These are phyloP conservation scores for Magnolia sinica DNA, from an alignment of 164 flowering plant species.

Conservation along the genomic window DNA sequence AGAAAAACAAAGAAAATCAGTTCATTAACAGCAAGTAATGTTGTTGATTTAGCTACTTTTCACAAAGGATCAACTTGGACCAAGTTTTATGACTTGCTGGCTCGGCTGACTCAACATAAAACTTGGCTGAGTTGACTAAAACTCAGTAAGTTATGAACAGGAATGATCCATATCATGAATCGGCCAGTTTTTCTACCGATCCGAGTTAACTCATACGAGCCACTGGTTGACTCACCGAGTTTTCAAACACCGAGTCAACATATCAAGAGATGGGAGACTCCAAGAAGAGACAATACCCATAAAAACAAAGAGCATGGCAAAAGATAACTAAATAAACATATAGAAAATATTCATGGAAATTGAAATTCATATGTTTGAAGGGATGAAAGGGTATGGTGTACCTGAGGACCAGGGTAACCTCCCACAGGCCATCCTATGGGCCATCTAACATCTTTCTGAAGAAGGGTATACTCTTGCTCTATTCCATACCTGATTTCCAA, in stretches of 20 bases:
- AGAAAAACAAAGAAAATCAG: no score
- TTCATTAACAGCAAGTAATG: no score
- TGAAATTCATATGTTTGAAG: background rate
- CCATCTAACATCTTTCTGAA: slow-evolving; percentile 32
- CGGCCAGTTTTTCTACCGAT: no score
- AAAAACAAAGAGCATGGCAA: background rate
- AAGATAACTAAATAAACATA: background rate
- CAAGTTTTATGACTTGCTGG: no score
- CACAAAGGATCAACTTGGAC: no score
- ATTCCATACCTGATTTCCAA: slow-evolving; percentile 27
- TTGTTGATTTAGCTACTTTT: no score
- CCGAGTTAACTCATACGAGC: no score
- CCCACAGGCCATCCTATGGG: slow-evolving; percentile 41
- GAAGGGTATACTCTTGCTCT: slow-evolving; percentile 37
- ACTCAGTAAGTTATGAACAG: no score
- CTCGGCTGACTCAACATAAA: no score
- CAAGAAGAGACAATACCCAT: no score
- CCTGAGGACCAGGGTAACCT: slow-evolving; percentile 34
- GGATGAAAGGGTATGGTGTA: background rate
- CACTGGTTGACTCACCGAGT: background rate
- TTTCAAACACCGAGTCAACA: background rate
- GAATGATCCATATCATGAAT: no score
- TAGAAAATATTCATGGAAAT: background rate
- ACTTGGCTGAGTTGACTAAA: no score
- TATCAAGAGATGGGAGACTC: background rate